These are phyloP conservation scores for Musa itinerans DNA, from an alignment of 176 grass and related monocot genomes.

Conservation along the genomic window DNA sequence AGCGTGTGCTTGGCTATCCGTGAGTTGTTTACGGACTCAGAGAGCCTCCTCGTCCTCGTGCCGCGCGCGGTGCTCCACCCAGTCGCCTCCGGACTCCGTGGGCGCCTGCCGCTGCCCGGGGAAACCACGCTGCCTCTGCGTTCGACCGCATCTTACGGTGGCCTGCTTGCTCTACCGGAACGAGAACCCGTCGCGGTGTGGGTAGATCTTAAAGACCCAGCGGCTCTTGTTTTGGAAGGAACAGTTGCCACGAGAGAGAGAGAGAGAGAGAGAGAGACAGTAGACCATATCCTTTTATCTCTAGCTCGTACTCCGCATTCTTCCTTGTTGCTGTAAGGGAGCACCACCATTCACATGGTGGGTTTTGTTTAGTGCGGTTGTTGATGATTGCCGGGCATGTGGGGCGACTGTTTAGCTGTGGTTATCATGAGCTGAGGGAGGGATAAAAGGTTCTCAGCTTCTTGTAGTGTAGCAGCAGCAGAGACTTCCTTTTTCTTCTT, in stretches of 20 bases:
- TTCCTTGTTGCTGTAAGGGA: background rate
- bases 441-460: background rate
- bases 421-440: background rate
- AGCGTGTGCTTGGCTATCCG: background rate
- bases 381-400: slow-evolving; percentile 7
- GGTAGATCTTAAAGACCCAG: background rate
- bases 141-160: background rate
- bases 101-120: slow-evolving; percentile 6
- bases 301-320: background rate
- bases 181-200: background rate
- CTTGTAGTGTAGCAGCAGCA: background rate
- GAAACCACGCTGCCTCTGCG: background rate
- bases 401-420: background rate
- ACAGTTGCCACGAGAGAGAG: background rate
- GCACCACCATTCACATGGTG: background rate
- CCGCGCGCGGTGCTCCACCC: background rate
- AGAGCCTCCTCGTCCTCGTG: background rate
- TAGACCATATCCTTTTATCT: background rate
- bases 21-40: slow-evolving; percentile 8
- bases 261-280: too few species aligned
- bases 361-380: background rate
- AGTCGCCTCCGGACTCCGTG: slow-evolving; percentile 6
- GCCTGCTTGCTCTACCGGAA: background rate
- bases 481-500: too few species aligned
- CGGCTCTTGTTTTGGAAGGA: background rate